A percentile compares a stretch with the other conserved stretches of the same genome.
Conservation (phyloP, 495 filamentous ascomycete genomes). For the Aspergillus nidulans region DNA sequence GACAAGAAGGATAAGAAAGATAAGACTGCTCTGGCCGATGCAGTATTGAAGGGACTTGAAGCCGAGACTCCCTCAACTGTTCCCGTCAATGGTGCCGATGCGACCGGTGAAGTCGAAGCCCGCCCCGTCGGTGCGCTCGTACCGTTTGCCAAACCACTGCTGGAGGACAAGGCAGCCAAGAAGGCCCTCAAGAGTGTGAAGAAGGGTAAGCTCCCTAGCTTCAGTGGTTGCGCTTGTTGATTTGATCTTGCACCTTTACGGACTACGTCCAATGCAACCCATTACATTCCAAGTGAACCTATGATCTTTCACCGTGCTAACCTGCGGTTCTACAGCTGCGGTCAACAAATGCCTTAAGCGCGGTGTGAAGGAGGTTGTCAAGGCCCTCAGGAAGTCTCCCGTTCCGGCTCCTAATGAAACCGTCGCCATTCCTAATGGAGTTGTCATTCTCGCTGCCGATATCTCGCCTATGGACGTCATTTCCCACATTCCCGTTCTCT, state of each 20-base stretch:
- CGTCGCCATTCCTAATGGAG: conserved; percentile 53
- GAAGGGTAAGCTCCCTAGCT: conserved; percentile 63
- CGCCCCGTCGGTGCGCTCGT: conserved; percentile 69
- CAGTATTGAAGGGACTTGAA: conserved; percentile 50
- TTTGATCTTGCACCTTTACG: neutral
- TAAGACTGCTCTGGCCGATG: conserved; percentile 55
- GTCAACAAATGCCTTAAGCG: conserved; percentile 92
- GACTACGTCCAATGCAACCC: neutral
- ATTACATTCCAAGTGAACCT: neutral
- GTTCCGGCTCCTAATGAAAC: conserved; percentile 48
- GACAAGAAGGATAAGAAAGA: conserved; percentile 70
- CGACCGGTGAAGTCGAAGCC: conserved; percentile 47
- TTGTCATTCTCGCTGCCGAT: conserved; percentile 91
- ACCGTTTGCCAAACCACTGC: conserved; percentile 89
- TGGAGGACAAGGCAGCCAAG: conserved; percentile 85
- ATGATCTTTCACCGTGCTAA: conserved; percentile 15
- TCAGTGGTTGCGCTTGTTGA: neutral
- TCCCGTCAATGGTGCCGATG: conserved; percentile 33
- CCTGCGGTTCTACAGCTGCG: conserved; percentile 55
- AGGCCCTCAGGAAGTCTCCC: conserved; percentile 86
- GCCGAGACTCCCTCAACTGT: conserved; percentile 40
- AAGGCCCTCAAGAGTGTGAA: conserved; percentile 90
- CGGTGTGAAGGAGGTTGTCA: conserved; percentile 97
- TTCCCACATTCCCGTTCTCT: conserved; percentile 92
- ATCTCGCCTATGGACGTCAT: conserved; percentile 98